Evolutionary conservation across 225 moss, liverwort and hornwort species (phyloP).

Genomic region (Climacium dendroides): DNA sequence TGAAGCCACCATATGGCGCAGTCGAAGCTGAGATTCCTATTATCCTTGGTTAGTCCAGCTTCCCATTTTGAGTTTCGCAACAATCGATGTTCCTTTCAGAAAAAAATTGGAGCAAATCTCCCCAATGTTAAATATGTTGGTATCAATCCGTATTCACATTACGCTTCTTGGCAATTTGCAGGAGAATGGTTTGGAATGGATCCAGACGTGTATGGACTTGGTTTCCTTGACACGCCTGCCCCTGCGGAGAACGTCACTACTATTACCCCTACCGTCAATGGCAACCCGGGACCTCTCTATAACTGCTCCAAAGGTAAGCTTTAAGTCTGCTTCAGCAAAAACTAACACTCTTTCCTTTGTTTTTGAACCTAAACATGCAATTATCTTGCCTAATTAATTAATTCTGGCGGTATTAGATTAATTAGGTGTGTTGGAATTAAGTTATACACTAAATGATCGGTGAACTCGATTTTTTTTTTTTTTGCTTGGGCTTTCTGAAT

Average conservation of each 20-base stretch:
- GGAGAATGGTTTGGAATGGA: constrained; percentile 63
- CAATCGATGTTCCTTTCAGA: background rate
- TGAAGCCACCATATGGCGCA: background rate
- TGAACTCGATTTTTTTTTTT: background rate
- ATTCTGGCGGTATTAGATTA: background rate
- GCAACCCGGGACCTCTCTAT: constrained; percentile 12
- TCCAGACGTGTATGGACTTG: constrained; percentile 17
- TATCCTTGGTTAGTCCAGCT: background rate
- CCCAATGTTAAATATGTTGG: too few species aligned
- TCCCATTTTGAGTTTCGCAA: too few species aligned
- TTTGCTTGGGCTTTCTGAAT: background rate
- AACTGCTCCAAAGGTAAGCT: constrained; percentile 4
- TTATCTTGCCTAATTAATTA: background rate
- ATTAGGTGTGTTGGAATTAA: background rate
- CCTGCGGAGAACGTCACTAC: background rate
- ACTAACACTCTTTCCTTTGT: background rate
- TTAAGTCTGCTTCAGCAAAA: background rate
- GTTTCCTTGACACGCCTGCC: background rate
- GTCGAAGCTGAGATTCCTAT: constrained; percentile 6
- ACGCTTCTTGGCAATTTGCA: background rate
- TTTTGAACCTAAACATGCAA: background rate
- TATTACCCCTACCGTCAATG: constrained; percentile 21
- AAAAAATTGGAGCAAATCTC: too few species aligned
- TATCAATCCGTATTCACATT: background rate
- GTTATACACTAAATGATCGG: too few species aligned